Evolutionary conservation across 441 rosid genomes (phyloP).

Genomic region (Euphorbia schlechtendalii): DNA sequence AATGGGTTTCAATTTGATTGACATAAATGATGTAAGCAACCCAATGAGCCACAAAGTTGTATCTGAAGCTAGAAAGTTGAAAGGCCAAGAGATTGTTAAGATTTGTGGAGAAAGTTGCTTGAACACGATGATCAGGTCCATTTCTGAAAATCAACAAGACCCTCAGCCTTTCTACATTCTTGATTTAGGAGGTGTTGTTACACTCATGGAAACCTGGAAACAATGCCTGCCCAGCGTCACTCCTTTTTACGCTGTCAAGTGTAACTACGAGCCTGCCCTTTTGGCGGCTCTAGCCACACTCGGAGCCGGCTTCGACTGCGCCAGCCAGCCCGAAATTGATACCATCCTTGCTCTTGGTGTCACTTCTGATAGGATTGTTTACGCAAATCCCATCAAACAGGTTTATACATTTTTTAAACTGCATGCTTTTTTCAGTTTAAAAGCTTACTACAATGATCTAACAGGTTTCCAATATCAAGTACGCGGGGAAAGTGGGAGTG

Average conservation of each 20-base stretch:
- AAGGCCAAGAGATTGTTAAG: not conserved
- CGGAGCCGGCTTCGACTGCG: conserved; percentile 14
- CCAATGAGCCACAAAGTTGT: conserved; percentile 2
- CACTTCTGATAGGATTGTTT: conserved; percentile 17
- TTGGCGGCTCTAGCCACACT: conserved; percentile 11
- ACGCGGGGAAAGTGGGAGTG: conserved; percentile 14
- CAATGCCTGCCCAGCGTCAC: conserved; percentile 2
- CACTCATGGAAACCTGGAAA: conserved; percentile 10
- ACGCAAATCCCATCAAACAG: conserved; percentile 19
- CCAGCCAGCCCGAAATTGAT: conserved; percentile 13
- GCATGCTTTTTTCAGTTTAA: not conserved
- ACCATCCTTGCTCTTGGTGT: conserved; percentile 6
- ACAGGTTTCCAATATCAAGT: conserved; percentile 15
- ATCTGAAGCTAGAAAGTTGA: conserved; percentile 4
- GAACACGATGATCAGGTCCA: not conserved
- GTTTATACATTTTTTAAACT: not conserved
- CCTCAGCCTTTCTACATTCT: conserved; percentile 16
- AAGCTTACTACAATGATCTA: not conserved
- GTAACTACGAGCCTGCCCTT: conserved; percentile 14
- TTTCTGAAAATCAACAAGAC: conserved; percentile 4
- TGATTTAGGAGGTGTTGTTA: conserved; percentile 5
- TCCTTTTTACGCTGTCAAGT: conserved; percentile 15
- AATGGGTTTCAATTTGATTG: not conserved
- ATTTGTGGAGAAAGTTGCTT: not conserved
- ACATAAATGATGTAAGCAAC: not conserved